Evolutionary conservation across 2,329 filamentous ascomycete species (phyloP), one percentile per base, ranked within the genome.

Genomic region (Phoma sp.): DNA sequence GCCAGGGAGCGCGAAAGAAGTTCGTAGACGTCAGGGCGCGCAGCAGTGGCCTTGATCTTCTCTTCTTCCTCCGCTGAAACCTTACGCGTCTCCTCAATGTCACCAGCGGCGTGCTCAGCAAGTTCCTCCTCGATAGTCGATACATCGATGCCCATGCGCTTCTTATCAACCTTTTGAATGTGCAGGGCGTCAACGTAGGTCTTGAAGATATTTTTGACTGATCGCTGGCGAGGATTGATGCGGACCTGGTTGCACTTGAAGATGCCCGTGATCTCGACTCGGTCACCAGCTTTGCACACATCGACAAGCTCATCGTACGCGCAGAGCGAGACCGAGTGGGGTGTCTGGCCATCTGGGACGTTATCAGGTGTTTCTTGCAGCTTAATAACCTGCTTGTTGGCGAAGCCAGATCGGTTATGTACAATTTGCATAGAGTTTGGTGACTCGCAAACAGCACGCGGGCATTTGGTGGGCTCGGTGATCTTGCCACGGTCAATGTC

Each of bases 341-440:
- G 95, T 17, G 95, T 99, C 77, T 99, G 95, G 15, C 95, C 95
- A 62, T 96, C 90, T 42, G 95, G 95, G 15, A 99, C 90, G 30
- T 87, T 91, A 74, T 99, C 95, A 0, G 95, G 95, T 0, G 95
- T 99, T 76, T 99, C 95, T 76, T 99, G 95, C 33, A 99, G 82
- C 76, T 99, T 99, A 78, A 99, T 96, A 55, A 99, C 92, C 74
- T 99, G 95, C 80, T 99, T 99, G 74, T 99, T 95, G 49, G 93
- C 89, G 69, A 99, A 99, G 7, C 86, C 85, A 64, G 92, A 98
- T 56, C 95, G 88, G 76, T 99, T 99, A 80, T 99, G 95, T 17
- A 98, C 84, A 64, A 99, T 96, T 71, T 97, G 91, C 93, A 99
- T 98, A 1, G 93, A 96, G 77, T 99, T 98, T 72, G 88, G 90